A percentile compares a stretch with the other conserved stretches of the same genome.
Evolutionary conservation across 176 grass and related monocot species (phyloP).

Genomic region (Triticum monococcum): DNA sequence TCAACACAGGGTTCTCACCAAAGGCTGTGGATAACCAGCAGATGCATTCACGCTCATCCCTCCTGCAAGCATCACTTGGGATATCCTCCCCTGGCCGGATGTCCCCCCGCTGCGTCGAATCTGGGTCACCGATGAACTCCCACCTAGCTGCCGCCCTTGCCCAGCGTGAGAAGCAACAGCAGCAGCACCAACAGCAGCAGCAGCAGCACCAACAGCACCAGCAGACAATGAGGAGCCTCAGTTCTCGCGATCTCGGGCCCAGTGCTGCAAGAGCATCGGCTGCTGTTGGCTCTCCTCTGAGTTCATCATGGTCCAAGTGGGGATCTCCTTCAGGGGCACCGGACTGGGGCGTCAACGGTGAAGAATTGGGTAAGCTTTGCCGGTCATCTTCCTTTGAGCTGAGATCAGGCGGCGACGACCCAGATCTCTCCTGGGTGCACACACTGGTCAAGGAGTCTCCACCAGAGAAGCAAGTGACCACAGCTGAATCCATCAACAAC

Average conservation of each 20-base stretch:
- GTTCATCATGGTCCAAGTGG: slow-evolving; percentile 65
- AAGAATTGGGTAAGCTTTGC: slow-evolving; percentile 67
- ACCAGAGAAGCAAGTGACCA: slow-evolving; percentile 52
- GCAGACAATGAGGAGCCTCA: slow-evolving; percentile 74
- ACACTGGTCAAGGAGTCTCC: slow-evolving; percentile 77
- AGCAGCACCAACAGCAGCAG: slow-evolving; percentile 35
- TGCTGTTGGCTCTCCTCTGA: slow-evolving; percentile 55
- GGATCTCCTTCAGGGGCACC: slow-evolving; percentile 54
- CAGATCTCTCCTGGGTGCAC: slow-evolving; percentile 83
- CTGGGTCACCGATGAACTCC: slow-evolving; percentile 67
- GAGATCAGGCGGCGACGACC: slow-evolving; percentile 56
- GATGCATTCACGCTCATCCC: slow-evolving; percentile 53
- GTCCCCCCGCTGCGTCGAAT: slow-evolving; percentile 60
- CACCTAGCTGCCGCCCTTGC: slow-evolving; percentile 56
- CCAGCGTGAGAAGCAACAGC: slow-evolving; percentile 70
- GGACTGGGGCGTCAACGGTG: slow-evolving; percentile 67
- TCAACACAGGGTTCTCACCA: slow-evolving; percentile 69
- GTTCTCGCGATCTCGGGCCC: slow-evolving; percentile 70
- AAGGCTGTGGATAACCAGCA: slow-evolving; percentile 63
- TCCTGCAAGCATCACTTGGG: slow-evolving; percentile 66
- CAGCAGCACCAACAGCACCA: slow-evolving; percentile 28
- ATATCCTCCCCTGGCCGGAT: slow-evolving; percentile 60
- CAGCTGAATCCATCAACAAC: slow-evolving; percentile 34
- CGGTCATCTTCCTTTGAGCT: slow-evolving; percentile 82
- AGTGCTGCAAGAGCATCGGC: slow-evolving; percentile 39